A percentile compares a stretch with the other conserved stretches of the same genome.
These are phyloP conservation scores for Venturia nashicola DNA, from an alignment of 2,329 filamentous ascomycete species.

Conservation along the genomic window DNA sequence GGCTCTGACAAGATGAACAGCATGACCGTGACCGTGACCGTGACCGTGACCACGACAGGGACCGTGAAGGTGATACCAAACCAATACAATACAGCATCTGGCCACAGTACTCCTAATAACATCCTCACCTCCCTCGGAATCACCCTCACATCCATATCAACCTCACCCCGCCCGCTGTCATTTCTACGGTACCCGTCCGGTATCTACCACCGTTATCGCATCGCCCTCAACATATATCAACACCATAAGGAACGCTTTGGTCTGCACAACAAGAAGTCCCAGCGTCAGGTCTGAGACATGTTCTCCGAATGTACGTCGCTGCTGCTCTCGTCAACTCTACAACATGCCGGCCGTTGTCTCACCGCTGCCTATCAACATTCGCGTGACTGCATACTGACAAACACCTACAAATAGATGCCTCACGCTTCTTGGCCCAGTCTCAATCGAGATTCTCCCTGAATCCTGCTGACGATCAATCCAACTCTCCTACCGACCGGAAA, in stretches of 20 bases:
- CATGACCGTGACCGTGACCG: background rate
- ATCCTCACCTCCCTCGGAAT: background rate
- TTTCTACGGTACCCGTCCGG: background rate
- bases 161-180: background rate
- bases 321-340: background rate
- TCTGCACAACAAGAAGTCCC: background rate
- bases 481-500: background rate
- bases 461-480: slow-evolving; percentile 5
- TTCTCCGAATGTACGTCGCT: slow-evolving; percentile 75
- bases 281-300: slow-evolving; percentile 34
- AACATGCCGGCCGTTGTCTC: slow-evolving; percentile 17
- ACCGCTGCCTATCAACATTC: slow-evolving; percentile 15
- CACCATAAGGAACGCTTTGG: background rate
- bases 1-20: background rate
- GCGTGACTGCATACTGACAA: slow-evolving; percentile 30
- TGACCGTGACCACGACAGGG: background rate
- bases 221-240: background rate
- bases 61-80: background rate
- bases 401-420: slow-evolving; percentile 58
- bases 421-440: slow-evolving; percentile 89
- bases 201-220: background rate
- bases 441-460: slow-evolving; percentile 62
- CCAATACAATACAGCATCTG: background rate
- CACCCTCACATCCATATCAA: background rate
- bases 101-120: background rate